Conservation (phyloP, 225 moss, liverwort and hornwort species). For the Anthoceros angustus region DNA sequence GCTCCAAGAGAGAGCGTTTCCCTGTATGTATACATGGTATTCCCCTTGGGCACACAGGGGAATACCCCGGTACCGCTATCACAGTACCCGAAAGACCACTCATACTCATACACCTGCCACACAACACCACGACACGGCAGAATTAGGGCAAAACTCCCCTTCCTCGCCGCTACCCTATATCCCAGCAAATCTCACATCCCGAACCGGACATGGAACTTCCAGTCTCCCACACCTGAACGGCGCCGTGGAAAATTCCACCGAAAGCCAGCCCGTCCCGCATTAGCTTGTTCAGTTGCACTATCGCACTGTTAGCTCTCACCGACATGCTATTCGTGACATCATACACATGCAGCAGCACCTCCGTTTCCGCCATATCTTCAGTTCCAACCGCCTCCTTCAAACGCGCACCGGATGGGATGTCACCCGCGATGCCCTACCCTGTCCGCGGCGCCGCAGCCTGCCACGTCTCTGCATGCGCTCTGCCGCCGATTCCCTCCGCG, state of each 20-base stretch:
- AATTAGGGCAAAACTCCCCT: background rate
- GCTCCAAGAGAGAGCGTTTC: conserved; percentile 60
- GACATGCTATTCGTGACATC: conserved; percentile 82
- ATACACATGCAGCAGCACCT: conserved; percentile 75
- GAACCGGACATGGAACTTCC: background rate
- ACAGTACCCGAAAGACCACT: conserved; percentile 91
- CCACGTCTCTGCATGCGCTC: too few relatives aligned
- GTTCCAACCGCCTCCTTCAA: background rate
- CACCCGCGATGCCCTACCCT: too few relatives aligned
- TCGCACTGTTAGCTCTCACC: conserved; percentile 58
- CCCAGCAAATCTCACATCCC: background rate
- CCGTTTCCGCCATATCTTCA: conserved; percentile 28
- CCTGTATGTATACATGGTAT: conserved; percentile 89
- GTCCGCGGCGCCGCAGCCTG: too few relatives aligned
- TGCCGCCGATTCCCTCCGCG: too few relatives aligned
- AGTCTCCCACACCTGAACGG: conserved; percentile 53
- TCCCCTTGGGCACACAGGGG: conserved; percentile 57
- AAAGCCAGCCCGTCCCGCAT: conserved; percentile 94
- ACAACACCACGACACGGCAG: conserved; percentile 6
- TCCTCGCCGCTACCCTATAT: background rate
- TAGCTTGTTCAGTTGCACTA: conserved; percentile 58
- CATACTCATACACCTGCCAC: conserved; percentile 49
- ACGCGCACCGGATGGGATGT: too few relatives aligned
- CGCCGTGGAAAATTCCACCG: conserved; percentile 94
- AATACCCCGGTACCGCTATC: conserved; percentile 76